phyloP scores from a whole-genome alignment of 2,329 filamentous ascomycete species.

The Fusarium nygamai region DNA sequence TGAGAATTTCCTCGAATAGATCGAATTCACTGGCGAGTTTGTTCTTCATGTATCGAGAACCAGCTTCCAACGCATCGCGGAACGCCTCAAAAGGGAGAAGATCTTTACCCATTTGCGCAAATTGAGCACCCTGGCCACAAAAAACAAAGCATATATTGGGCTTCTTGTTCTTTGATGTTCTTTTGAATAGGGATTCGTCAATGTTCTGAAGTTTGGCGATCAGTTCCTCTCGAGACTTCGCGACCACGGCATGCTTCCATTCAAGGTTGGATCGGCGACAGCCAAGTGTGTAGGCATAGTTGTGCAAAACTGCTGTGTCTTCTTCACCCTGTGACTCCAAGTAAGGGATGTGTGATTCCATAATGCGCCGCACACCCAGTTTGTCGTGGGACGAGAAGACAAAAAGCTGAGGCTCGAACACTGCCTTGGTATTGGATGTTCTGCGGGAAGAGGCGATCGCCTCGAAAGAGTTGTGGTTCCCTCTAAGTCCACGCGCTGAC shows the following conservation, averaged over 20 bases:
- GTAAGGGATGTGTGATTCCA: conserved; percentile 49
- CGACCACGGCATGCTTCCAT: conserved; percentile 54
- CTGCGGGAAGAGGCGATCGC: not conserved
- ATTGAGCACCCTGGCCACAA: conserved; percentile 56
- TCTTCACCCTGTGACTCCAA: conserved; percentile 33
- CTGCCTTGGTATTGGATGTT: not conserved
- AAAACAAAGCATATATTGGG: conserved; percentile 54
- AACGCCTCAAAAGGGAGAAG: conserved; percentile 56
- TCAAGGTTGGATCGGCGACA: conserved; percentile 57
- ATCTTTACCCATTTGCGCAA: conserved; percentile 55
- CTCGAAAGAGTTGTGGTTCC: conserved; percentile 50
- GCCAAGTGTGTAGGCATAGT: conserved; percentile 59
- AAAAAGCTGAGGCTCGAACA: conserved; percentile 50
- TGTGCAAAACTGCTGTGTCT: conserved; percentile 42
- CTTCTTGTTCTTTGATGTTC: conserved; percentile 40
- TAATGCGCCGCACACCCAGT: conserved; percentile 49
- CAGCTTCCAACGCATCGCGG: conserved; percentile 50
- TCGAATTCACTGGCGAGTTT: conserved; percentile 47
- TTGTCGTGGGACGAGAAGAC: conserved; percentile 58
- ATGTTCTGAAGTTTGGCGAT: conserved; percentile 38
- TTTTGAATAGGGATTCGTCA: conserved; percentile 31
- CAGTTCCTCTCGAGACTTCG: conserved; percentile 49
- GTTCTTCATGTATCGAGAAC: conserved; percentile 45
- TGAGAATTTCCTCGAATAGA: conserved; percentile 51
- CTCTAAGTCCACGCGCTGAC: conserved; percentile 45